Evolutionary conservation across 148 eudicot species (phyloP), one percentile per base, ranked within the genome.

Genomic region (Camellia lanceoleosa): DNA sequence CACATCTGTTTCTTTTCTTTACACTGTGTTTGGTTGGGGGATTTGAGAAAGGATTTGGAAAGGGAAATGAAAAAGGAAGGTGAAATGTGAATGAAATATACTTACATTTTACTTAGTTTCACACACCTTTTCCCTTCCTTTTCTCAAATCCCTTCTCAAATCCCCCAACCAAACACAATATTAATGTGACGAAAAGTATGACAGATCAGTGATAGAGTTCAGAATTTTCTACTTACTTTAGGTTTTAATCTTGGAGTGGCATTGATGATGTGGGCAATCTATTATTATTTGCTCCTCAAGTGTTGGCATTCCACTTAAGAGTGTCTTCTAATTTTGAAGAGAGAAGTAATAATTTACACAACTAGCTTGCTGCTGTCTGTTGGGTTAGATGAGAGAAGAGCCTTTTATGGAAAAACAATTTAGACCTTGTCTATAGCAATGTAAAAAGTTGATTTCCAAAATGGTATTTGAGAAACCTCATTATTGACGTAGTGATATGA

Each of bases 171-270:
- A 30, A 30, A 30, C 1, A 30, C 38, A 30, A 1, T 30, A 30
- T 30, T 30, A 15, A 13, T 6, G 46, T 73, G 19, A 55, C 13
- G 20, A 43, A 30, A 55, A 5, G 55, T 51, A 73, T 55, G 62
- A 55, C 30, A 30, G 20, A 13, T 7, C 12, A 23, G 62, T 73
- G 20, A 5, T 23, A 15, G 62, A 49, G 16, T 20, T 20, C 52
- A 41, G 11, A 54, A 73, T 54, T 52, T 3, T 55, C 19, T 52
- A 7, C 76, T 73, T 73, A 30, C 49, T 30, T 9, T 38, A 4
- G 63, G 47, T 74, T 73, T 74, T 7, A 72, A 20, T 23, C 60
- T 12, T 11, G 51, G 60, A 72, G 60, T 72, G 68, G 68, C 68
- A 72, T 20, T 72, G 75, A 52, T 20, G 60, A 18, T 72, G 61